A percentile compares a stretch with the other conserved stretches of the same genome.
These are phyloP conservation scores for Ophiorrhiza pumila DNA, from an alignment of 257 asterid genomes.

Conservation along the genomic window DNA sequence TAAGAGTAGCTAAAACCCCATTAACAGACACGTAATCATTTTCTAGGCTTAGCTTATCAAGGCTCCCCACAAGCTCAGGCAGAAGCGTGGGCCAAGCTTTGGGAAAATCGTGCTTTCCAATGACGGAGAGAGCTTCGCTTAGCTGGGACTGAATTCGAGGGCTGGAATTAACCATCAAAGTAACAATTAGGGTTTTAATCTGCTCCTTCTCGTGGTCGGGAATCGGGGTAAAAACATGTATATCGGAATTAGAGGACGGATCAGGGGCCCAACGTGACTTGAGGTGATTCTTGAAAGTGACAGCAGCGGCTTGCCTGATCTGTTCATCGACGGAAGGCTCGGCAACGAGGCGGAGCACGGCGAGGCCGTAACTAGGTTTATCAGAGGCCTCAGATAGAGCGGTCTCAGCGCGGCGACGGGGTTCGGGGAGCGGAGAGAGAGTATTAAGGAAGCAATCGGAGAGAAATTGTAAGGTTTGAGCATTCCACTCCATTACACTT, in stretches of 20 bases:
- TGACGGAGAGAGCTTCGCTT: slow-evolving; percentile 72
- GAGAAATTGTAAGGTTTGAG: slow-evolving; percentile 63
- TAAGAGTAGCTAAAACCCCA: slow-evolving; percentile 67
- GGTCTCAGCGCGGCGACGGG: slow-evolving; percentile 73
- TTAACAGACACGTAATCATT: slow-evolving; percentile 75
- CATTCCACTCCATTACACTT: slow-evolving; percentile 64
- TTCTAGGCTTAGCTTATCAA: slow-evolving; percentile 50
- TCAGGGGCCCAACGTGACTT: slow-evolving; percentile 58
- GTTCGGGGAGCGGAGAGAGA: slow-evolving; percentile 68
- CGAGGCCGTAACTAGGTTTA: slow-evolving; percentile 66
- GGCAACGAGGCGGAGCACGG: slow-evolving; percentile 80
- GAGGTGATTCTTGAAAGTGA: slow-evolving; percentile 79
- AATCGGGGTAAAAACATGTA: slow-evolving; percentile 30
- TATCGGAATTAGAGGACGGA: slow-evolving; percentile 27
- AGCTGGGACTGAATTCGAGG: slow-evolving; percentile 77
- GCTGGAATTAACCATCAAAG: slow-evolving; percentile 57
- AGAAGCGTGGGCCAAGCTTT: slow-evolving; percentile 63
- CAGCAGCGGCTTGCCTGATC: slow-evolving; percentile 92
- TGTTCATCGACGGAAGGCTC: slow-evolving; percentile 74
- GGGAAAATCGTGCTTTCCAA: slow-evolving; percentile 85
- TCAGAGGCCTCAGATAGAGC: slow-evolving; percentile 61
- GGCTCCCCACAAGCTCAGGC: slow-evolving; percentile 66
- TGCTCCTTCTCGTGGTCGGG: slow-evolving; percentile 71
- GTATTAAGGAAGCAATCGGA: slow-evolving; percentile 83
- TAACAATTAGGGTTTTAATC: slow-evolving; percentile 66